A percentile compares a stretch with the other conserved stretches of the same genome.
Evolutionary conservation across 116 monocot species (phyloP).

Genomic region (Zostera marina): DNA sequence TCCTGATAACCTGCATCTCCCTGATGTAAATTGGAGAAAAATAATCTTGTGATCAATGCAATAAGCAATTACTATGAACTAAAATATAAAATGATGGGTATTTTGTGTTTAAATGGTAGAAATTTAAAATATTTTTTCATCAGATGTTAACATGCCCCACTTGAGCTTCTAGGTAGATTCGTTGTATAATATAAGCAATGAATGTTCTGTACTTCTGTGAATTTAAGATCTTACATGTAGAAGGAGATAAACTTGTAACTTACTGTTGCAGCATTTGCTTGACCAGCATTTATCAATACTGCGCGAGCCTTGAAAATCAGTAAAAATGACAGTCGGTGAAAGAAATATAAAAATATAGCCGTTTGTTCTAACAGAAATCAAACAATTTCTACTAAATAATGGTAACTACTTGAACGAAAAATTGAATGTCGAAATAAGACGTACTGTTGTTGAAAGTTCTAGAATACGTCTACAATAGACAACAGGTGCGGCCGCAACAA

Average conservation of each 20-base stretch:
- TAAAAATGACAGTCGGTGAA: not conserved
- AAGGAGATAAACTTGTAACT: conserved; percentile 9
- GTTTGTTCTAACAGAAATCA: not conserved
- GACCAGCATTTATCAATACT: conserved; percentile 92
- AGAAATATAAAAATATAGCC: not conserved
- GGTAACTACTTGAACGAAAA: not conserved
- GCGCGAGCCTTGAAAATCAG: conserved; percentile 50
- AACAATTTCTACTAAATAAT: not conserved
- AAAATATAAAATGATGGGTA: not conserved
- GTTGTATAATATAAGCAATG: too few species aligned
- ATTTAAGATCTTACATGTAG: not conserved
- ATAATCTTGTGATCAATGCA: not conserved
- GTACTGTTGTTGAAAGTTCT: conserved; percentile 34
- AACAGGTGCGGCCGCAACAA: conserved; percentile 94
- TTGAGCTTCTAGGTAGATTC: too few species aligned
- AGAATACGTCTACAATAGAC: conserved; percentile 55
- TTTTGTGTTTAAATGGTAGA: not conserved
- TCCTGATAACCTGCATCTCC: conserved; percentile 92
- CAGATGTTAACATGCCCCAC: not conserved
- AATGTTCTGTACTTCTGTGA: too few species aligned
- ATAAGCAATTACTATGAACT: not conserved
- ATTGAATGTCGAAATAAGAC: not conserved
- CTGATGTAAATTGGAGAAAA: conserved; percentile 14
- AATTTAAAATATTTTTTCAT: too few species aligned
- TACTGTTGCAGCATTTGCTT: conserved; percentile 99